phyloP scores from a whole-genome alignment of 2,329 filamentous ascomycete genomes.

The Pseudonectria buxi region DNA sequence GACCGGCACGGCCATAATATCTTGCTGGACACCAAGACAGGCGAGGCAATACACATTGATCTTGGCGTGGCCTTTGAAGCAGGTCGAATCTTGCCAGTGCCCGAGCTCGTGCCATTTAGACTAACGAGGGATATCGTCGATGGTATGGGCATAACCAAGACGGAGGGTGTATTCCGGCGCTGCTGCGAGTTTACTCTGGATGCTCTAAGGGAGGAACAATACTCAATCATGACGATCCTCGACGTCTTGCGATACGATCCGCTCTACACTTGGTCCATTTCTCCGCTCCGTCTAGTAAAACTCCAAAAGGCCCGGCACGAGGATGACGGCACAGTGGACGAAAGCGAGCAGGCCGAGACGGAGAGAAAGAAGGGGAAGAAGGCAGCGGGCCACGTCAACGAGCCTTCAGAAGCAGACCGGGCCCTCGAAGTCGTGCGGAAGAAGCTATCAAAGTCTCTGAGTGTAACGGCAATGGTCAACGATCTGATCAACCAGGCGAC shows the following conservation, averaged over 20 bases:
- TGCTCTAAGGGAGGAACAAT: conserved; percentile 87
- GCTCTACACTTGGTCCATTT: conserved; percentile 91
- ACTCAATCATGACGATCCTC: conserved; percentile 97
- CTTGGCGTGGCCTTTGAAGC: conserved; percentile 96
- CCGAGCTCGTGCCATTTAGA: conserved; percentile 92
- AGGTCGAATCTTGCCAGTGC: conserved; percentile 88
- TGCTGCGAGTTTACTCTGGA: conserved; percentile 98
- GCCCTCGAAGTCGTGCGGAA: conserved; percentile 90
- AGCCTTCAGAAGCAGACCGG: conserved; percentile 73
- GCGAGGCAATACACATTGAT: conserved; percentile 95
- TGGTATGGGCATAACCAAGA: conserved; percentile 91
- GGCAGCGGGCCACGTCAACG: conserved; percentile 38
- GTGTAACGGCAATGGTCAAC: conserved; percentile 91
- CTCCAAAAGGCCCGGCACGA: conserved; percentile 55
- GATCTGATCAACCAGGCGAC: conserved; percentile 94
- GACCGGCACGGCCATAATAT: conserved; percentile 98
- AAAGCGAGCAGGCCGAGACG: conserved; percentile 32
- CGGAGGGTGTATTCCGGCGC: conserved; percentile 93
- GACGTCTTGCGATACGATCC: conserved; percentile 98
- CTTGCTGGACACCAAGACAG: conserved; percentile 78
- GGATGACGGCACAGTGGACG: conserved; percentile 32
- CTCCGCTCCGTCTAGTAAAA: conserved; percentile 58
- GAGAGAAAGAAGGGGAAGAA: conserved; percentile 35
- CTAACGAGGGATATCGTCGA: conserved; percentile 92
- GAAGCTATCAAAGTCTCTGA: conserved; percentile 90